phyloP scores from a whole-genome alignment of 768 basidiomycete genomes.

The Lentinus tigrinus region DNA sequence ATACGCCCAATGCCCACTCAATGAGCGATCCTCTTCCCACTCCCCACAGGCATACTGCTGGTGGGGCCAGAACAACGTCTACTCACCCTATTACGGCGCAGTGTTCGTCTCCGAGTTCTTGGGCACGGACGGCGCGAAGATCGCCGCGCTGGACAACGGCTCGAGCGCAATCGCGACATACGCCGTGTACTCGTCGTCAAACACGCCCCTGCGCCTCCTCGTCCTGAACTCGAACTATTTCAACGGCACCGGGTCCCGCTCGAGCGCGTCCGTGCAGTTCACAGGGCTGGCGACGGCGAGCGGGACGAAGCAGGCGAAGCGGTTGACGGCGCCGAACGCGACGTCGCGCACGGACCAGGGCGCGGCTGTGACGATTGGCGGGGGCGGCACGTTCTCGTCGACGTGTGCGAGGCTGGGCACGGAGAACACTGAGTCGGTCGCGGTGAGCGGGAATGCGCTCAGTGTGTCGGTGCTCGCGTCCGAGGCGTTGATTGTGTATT shows the following conservation, averaged over 20 bases:
- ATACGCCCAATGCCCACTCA: background rate
- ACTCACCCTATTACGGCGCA: slow-evolving; percentile 38
- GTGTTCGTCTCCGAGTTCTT: slow-evolving; percentile 39
- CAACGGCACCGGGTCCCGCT: slow-evolving; percentile 33
- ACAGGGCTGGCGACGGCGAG: slow-evolving; percentile 25
- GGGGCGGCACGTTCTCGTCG: slow-evolving; percentile 29
- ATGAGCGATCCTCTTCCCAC: background rate
- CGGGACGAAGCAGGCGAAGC: slow-evolving; percentile 26
- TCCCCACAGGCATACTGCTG: slow-evolving; percentile 37
- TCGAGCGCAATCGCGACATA: slow-evolving; percentile 31
- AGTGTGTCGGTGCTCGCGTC: slow-evolving; percentile 34
- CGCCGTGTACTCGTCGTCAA: slow-evolving; percentile 27
- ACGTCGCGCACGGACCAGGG: slow-evolving; percentile 33
- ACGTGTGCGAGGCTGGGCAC: slow-evolving; percentile 28
- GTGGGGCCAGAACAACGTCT: slow-evolving; percentile 36
- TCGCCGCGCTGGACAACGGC: slow-evolving; percentile 37
- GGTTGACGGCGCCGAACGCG: slow-evolving; percentile 36
- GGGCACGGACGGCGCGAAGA: slow-evolving; percentile 31
- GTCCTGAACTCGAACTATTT: slow-evolving; percentile 38
- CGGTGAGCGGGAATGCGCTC: slow-evolving; percentile 23
- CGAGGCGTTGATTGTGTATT: slow-evolving; percentile 37
- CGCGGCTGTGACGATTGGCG: slow-evolving; percentile 35
- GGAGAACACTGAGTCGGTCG: slow-evolving; percentile 27
- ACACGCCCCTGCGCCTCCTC: slow-evolving; percentile 30
- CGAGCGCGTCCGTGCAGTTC: slow-evolving; percentile 29